Percentiles rank a stretch among this genome's conserved stretches.
Evolutionary conservation across 257 asterid genomes (phyloP).

Genomic region (Datura wrightii): DNA sequence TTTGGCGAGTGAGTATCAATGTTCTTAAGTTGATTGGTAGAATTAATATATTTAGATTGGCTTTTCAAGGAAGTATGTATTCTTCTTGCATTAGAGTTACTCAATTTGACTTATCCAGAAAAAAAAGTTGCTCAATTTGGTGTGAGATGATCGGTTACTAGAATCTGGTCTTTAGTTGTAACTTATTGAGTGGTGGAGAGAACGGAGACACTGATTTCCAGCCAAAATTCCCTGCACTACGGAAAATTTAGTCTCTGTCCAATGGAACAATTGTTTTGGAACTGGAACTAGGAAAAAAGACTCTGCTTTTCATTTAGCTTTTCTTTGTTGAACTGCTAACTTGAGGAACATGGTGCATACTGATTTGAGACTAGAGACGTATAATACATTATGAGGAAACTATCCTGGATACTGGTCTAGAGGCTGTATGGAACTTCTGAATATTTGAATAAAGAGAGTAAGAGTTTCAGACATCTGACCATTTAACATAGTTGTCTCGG

Average conservation of each 20-base stretch:
- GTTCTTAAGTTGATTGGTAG: conserved; percentile 13
- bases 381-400: background rate
- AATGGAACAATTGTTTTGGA: background rate
- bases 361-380: background rate
- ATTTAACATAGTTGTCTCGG: background rate
- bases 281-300: background rate
- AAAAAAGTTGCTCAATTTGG: background rate
- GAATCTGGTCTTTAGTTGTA: background rate
- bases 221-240: background rate
- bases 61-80: no score
- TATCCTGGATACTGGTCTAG: background rate
- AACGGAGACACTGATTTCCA: background rate
- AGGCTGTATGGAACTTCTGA: background rate
- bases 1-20: background rate
- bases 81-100: background rate
- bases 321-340: conserved; percentile 21
- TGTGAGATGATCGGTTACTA: background rate
- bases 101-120: background rate
- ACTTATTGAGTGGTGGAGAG: background rate
- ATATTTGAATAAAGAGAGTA: conserved; percentile 9
- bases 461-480: background rate
- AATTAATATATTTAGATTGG: conserved; percentile 12
- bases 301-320: background rate
- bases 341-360: conserved; percentile 12
- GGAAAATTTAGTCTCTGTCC: background rate